These are phyloP conservation scores for Coemansia aciculifera DNA, from an alignment of 192 early-diverging fungal genomes.

Conservation along the genomic window DNA sequence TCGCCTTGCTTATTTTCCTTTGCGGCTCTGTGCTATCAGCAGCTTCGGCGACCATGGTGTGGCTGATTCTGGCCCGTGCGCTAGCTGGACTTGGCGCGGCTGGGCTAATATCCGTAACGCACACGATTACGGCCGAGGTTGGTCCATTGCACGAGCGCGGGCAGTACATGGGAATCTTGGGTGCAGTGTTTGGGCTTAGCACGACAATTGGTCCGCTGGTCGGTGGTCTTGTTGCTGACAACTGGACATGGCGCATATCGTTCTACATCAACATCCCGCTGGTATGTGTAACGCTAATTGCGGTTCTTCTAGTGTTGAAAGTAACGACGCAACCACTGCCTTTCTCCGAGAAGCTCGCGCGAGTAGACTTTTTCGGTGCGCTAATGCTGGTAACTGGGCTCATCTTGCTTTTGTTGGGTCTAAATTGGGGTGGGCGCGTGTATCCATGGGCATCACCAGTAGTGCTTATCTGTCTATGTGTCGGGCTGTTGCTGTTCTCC, in stretches of 20 bases:
- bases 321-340: slow-evolving; percentile 49
- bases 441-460: slow-evolving; percentile 68
- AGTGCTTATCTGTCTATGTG: slow-evolving; percentile 59
- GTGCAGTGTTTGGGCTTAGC: slow-evolving; percentile 69
- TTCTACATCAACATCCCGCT: slow-evolving; percentile 86
- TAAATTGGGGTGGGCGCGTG: slow-evolving; percentile 71
- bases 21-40: slow-evolving; percentile 61
- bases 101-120: slow-evolving; percentile 58
- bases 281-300: slow-evolving; percentile 58
- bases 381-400: slow-evolving; percentile 60
- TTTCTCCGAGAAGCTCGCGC: slow-evolving; percentile 40
- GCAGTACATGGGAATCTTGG: slow-evolving; percentile 75
- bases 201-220: slow-evolving; percentile 75
- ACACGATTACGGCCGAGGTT: slow-evolving; percentile 68
- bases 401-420: slow-evolving; percentile 65
- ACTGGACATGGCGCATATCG: slow-evolving; percentile 68
- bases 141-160: slow-evolving; percentile 61
- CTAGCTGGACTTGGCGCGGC: slow-evolving; percentile 60
- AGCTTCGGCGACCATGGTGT: slow-evolving; percentile 48
- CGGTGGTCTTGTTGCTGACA: slow-evolving; percentile 76
- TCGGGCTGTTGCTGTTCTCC: slow-evolving; percentile 57
- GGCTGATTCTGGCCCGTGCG: slow-evolving; percentile 55
- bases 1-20: slow-evolving; percentile 56
- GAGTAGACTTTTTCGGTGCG: slow-evolving; percentile 65
- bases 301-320: slow-evolving; percentile 56